Evolutionary conservation across 2,329 filamentous ascomycete species (phyloP).

Genomic region (Fusarium compactum): DNA sequence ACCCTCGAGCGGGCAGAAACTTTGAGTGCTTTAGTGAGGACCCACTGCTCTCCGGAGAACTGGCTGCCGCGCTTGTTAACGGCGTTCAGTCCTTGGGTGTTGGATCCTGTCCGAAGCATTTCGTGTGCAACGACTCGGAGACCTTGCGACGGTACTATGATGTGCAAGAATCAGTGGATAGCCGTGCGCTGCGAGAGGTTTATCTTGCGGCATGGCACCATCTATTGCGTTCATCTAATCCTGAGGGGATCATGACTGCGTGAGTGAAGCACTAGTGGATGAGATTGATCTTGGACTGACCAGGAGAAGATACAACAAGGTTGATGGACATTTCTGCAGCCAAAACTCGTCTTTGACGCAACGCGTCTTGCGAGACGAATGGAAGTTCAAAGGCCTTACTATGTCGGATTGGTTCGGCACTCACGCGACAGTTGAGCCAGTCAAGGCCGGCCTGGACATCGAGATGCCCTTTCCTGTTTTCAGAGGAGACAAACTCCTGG

Average conservation of each 20-base stretch:
- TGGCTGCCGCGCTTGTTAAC: constrained; percentile 32
- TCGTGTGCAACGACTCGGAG: constrained; percentile 37
- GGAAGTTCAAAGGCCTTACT: constrained; percentile 23
- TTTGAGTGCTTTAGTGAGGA: constrained; percentile 41
- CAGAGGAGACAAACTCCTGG: constrained; percentile 17
- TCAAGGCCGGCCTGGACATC: constrained; percentile 27
- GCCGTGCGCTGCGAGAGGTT: constrained; percentile 23
- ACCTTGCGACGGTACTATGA: constrained; percentile 24
- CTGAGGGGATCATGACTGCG: constrained; percentile 35
- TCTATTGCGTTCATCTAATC: constrained; percentile 17
- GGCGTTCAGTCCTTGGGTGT: constrained; percentile 24
- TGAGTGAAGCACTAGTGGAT: background rate
- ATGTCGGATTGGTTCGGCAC: constrained; percentile 43
- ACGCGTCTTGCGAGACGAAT: constrained; percentile 21
- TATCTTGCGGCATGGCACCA: constrained; percentile 36
- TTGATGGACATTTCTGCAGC: constrained; percentile 26
- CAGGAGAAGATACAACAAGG: constrained; percentile 33
- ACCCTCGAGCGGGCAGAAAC: constrained; percentile 29
- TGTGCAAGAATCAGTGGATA: constrained; percentile 16
- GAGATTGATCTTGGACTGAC: background rate
- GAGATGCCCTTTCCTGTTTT: constrained; percentile 37
- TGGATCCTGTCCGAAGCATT: constrained; percentile 28
- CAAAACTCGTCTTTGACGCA: background rate
- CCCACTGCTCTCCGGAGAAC: constrained; percentile 27
- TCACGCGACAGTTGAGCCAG: constrained; percentile 3